Conservation (phyloP, 83 land plant genomes). For the Picea abies region DNA sequence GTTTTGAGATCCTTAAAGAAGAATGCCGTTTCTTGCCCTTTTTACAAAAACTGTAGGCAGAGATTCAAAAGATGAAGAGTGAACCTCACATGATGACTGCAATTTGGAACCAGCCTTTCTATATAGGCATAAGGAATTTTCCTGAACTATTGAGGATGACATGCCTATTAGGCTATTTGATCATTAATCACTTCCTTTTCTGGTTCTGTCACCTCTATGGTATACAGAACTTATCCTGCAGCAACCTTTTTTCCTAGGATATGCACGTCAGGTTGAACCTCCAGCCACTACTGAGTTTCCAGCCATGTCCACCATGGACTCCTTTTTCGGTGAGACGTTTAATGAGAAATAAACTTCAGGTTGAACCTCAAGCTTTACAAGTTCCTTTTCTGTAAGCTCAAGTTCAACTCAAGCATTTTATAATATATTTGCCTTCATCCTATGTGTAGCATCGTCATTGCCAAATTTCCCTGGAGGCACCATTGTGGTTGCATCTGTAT, state of each 20-base stretch:
- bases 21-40: no score
- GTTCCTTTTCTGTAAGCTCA: conserved; percentile 44
- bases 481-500: neutral
- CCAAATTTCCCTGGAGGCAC: neutral
- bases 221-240: neutral
- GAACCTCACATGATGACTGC: neutral
- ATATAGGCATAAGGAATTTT: neutral
- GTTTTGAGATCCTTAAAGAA: no score
- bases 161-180: neutral
- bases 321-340: neutral
- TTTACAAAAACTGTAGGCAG: neutral
- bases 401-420: conserved; percentile 43
- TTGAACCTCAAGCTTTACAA: conserved; percentile 24
- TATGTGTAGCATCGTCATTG: neutral
- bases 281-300: neutral
- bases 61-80: neutral
- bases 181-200: neutral
- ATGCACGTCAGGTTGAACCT: neutral
- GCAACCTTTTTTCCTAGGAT: neutral
- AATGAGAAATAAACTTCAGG: neutral
- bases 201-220: neutral
- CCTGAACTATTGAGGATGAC: neutral
- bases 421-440: conserved; percentile 23
- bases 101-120: conserved; percentile 5
- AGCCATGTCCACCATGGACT: neutral